Base-by-base conservation (phyloP, 805 yeast species). In the Metschnikowia lochheadii region DNA sequence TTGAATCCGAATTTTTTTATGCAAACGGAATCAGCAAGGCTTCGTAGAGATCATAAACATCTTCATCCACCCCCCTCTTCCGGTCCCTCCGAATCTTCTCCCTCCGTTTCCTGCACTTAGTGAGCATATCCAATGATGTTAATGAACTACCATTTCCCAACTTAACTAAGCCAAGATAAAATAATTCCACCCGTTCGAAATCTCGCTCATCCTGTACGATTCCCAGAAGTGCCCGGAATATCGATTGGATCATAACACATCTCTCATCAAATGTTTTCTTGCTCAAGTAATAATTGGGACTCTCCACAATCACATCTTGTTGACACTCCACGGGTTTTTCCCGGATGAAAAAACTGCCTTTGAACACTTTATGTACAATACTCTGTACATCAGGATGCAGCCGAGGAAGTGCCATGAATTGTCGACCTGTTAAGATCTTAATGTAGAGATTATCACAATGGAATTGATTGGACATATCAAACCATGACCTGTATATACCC, bases 91-190 rank as follows among this genome's bases (percentile, higher is more conserved):
- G 41, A 26, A 37, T 47, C 5, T 36, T 47, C 6, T 38, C 44
- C 2, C 61, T 31, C n/a, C 34, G 33, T 37, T 48, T 49, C 17
- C 40, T 40, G 47, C 57, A 46, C 14, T 50, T 44, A 5, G 53
- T 46, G 17, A 57, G 53, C 49, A 50, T 49, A 40, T 57, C 61
- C 46, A 57, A 43, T n/a, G 69, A 64, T 11, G 60, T 54, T 26
- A 58, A 49, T 3, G 73, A 64, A 38, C 68, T 60, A 6, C 75
- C 73, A 50, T 68, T 68, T 5, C 75, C 75, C 14, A 68, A 45
- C 48, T 59, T 62, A 18, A 62, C 57, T 39, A 68, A 48, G 3
- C 73, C 73, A 45, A 50, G 44, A 51, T 68, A 69, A 49, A 56
- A 69, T 5, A 69, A 54, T 49, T 70, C 67, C 26, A 69, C 48